Evolutionary conservation across 106 monocot species (phyloP), one percentile per base, ranked within the genome.

Genomic region (Acorus gramineus): DNA sequence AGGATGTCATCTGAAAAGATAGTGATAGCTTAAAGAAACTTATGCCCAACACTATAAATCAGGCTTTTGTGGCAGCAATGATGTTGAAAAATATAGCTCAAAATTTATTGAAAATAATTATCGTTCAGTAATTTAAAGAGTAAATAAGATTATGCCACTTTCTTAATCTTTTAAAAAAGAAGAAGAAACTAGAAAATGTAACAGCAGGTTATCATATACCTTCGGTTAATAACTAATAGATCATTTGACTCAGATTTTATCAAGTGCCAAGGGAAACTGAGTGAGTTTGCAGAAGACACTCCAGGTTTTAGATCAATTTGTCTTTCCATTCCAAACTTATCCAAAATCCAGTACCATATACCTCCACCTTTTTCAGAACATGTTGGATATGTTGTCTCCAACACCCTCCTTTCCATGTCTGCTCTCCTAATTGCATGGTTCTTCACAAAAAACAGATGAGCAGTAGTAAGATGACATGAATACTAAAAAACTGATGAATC

Each of bases 391-490:
- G 90, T 46, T 3, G 95, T 91, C 60, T 87, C 82, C 63, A 96
- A 57, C 53, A 74, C 65, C 61, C 90, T 79, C 45, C 60, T 85
- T 65, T 68, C 66, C 69, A 96, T 66, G 71, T 96, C 80, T 70
- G 87, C 95, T 81, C 77, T 90, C 71, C 95, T 85, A 44, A 96
- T 77, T 51, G 90, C 90, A 70, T 87, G 77, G 68, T 90, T 96
- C 95, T 96, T 62, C 43, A 14, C 54, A 63, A 54, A 79, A 46
- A 52, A 68, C 6, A 53, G 42, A 14, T 45, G 8, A 3, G 49
- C n/a, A 14, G 11, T 28, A 51, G 7, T 66, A 47, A 47, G 52
- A 52, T 52, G 47, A 63, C 47, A 4, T 13, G 12, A 49, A 4
- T 42, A 65, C 42, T 7, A 28, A 7, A 57, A 10, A 57, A 11